These are phyloP conservation scores for Penicillium sp. DNA, from an alignment of 2,329 filamentous ascomycete genomes.

Conservation along the genomic window DNA sequence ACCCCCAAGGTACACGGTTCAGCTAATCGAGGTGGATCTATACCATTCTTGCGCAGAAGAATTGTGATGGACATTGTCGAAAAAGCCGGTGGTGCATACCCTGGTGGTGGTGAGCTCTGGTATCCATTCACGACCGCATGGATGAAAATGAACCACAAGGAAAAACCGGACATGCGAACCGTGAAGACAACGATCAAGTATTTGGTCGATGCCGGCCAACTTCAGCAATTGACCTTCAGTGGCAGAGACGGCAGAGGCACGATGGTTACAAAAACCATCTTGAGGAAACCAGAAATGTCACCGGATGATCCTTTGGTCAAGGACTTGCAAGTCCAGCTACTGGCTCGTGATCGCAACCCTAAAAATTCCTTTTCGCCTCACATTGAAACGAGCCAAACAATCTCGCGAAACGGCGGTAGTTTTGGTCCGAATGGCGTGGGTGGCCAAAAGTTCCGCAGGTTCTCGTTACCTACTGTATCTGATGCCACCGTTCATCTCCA, in stretches of 20 bases:
- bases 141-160: constrained; percentile 47
- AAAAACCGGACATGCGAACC: constrained; percentile 55
- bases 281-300: constrained; percentile 50
- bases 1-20: neutral
- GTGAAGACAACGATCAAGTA: constrained; percentile 52
- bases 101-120: constrained; percentile 56
- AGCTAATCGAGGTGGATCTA: constrained; percentile 38
- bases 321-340: constrained; percentile 52
- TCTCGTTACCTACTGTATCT: constrained; percentile 32
- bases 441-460: constrained; percentile 3
- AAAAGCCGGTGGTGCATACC: constrained; percentile 57
- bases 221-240: constrained; percentile 55
- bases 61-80: constrained; percentile 58
- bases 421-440: constrained; percentile 3
- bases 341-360: constrained; percentile 40
- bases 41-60: constrained; percentile 47
- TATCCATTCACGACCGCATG: constrained; percentile 57
- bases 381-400: constrained; percentile 38
- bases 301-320: constrained; percentile 49
- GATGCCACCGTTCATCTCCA: constrained; percentile 39
- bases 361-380: constrained; percentile 48
- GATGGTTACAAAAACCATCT: constrained; percentile 52
- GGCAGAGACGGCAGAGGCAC: constrained; percentile 51
- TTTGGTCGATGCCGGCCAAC: constrained; percentile 51
- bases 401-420: constrained; percentile 28